Evolutionary conservation across 2,329 filamentous ascomycete species (phyloP), one percentile per base, ranked within the genome.

Genomic region (Epichloe bromicola): DNA sequence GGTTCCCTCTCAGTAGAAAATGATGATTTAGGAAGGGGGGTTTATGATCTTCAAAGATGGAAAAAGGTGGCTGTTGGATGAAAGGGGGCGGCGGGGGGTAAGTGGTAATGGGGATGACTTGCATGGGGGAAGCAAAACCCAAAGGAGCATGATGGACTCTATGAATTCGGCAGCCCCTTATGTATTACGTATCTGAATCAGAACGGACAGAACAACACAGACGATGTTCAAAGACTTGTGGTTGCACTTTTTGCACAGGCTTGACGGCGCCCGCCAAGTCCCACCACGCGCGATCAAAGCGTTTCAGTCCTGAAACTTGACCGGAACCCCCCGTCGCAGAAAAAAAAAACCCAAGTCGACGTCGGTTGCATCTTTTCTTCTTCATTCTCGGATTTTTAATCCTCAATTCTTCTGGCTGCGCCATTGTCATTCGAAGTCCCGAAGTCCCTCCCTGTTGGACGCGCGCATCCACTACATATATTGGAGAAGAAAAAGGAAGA

Each of bases 271-370:
- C n/a, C 23, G 8, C 33, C 33, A 14, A 33, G 42, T 44, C 42
- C 49, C 49, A 51, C 49, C 45, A 8, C 37, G 14, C 37, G 42
- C 41, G 20, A 51, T 41, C 43, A 33, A 33, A 14, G 42, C 47
- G 23, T 34, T 49, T 46, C 45, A 47, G 19, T 44, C 59, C 61
- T 63, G 61, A 63, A 63, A 63, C 60, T 49, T 52, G 47, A 54
- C 56, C 53, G 58, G 55, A 38, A 40, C 54, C 52, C 46, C 39
- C 46, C 44, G 53, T 54, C 51, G 33, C 45, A 50, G 43, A 38
- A 53, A 43, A 23, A 45, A 12, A n/a, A n/a, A n/a, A n/a, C n/a
- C n/a, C 8, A 37, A 37, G 20, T 19, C 15, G 39, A 17, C 42
- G 26, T 40, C 26, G 14, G 5, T 10, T n/a, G 15, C 37, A 39